A percentile compares a stretch with the other conserved stretches of the same genome.
Evolutionary conservation across 345 rosid genomes (phyloP).

Genomic region (Pugionium dolabratum): DNA sequence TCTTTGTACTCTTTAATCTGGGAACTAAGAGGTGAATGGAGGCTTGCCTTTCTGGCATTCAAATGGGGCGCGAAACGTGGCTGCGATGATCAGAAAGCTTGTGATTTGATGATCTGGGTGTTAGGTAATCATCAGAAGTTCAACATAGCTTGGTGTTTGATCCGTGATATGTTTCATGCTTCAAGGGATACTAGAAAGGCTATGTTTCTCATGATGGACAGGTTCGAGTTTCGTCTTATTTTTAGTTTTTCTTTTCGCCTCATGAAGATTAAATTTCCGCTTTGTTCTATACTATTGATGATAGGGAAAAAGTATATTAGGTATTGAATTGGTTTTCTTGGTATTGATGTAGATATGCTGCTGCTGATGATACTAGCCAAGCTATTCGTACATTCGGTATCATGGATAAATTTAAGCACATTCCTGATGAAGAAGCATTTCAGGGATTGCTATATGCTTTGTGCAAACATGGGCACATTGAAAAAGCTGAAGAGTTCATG

Average conservation of each 20-base stretch:
- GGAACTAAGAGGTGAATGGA: conserved; percentile 69
- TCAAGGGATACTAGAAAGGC: conserved; percentile 54
- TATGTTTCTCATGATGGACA: conserved; percentile 82
- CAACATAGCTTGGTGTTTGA: conserved; percentile 76
- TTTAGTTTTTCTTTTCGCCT: background rate
- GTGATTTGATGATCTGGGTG: conserved; percentile 64
- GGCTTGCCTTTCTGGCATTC: conserved; percentile 66
- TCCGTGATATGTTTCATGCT: conserved; percentile 60
- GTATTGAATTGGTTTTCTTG: conserved; percentile 28
- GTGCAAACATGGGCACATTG: conserved; percentile 76
- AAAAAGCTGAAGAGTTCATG: conserved; percentile 96
- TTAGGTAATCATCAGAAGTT: conserved; percentile 74
- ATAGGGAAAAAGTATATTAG: background rate
- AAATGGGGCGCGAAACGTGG: conserved; percentile 72
- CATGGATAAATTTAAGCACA: conserved; percentile 74
- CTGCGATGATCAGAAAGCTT: conserved; percentile 51
- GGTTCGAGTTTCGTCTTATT: conserved; percentile 46
- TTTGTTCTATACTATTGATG: background rate
- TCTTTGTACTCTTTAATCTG: conserved; percentile 61
- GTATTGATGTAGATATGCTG: conserved; percentile 62
- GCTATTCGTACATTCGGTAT: conserved; percentile 66
- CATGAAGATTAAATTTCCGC: background rate
- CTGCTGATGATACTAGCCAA: conserved; percentile 66
- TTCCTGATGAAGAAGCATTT: conserved; percentile 84
- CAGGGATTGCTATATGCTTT: conserved; percentile 51